Conservation (phyloP, 2,329 filamentous ascomycete species). For the Cadophora luteo-olivacea region DNA sequence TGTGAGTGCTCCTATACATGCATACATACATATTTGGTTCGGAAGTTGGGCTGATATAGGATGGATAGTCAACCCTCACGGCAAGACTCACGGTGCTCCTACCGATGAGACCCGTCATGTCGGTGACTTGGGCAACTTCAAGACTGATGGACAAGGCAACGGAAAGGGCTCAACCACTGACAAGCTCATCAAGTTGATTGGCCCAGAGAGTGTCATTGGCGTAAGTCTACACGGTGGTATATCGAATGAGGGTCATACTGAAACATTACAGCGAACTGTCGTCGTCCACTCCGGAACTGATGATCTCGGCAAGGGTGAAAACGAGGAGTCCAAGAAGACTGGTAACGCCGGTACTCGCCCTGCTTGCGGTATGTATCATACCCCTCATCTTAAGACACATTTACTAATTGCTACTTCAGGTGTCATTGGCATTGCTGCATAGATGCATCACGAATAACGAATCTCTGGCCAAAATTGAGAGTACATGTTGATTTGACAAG, state of each 20-base stretch:
- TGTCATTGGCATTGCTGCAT: constrained; percentile 88
- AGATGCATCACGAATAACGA: constrained; percentile 45
- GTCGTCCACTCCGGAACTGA: constrained; percentile 96
- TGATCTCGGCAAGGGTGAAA: constrained; percentile 90
- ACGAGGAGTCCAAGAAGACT: constrained; percentile 97
- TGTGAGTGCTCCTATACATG: constrained; percentile 64
- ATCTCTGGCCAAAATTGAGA: not conserved
- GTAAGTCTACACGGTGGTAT: constrained; percentile 54
- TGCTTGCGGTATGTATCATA: constrained; percentile 78
- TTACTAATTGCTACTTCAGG: constrained; percentile 52
- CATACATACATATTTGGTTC: constrained; percentile 12
- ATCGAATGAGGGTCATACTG: constrained; percentile 31
- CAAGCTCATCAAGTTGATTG: constrained; percentile 92
- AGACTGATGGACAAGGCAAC: constrained; percentile 93
- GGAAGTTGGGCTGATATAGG: constrained; percentile 27
- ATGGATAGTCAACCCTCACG: constrained; percentile 85
- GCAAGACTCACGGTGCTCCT: constrained; percentile 91
- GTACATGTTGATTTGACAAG: constrained; percentile 9
- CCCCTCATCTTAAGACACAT: not conserved
- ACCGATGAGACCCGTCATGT: constrained; percentile 87
- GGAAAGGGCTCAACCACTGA: constrained; percentile 81
- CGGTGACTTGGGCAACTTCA: constrained; percentile 96
- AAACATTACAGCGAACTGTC: constrained; percentile 75
- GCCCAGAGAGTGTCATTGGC: constrained; percentile 92
- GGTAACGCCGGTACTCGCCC: constrained; percentile 93